Evolutionary conservation across 208 protist genomes (phyloP), one percentile per base, ranked within the genome.

Genomic region (Plasmodiophora brassicae): DNA sequence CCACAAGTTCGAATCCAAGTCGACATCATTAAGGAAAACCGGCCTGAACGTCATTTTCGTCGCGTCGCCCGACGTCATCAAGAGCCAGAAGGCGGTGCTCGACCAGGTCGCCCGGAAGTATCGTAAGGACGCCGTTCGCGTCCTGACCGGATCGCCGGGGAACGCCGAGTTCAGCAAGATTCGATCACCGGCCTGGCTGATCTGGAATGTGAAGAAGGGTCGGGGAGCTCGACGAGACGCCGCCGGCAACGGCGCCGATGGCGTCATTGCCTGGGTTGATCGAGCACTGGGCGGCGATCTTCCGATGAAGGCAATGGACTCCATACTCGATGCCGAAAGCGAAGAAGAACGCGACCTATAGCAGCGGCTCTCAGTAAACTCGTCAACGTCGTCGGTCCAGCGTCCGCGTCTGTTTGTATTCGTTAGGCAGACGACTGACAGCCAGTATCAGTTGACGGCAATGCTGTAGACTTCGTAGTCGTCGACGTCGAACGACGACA

Each of bases 281-380:
- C 65, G 65, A 5, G 65, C 65, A 44, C 20, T 78, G 5, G 65
- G 65, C 65, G 65, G 65, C 65, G 65, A 78, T 32, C 65, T 78
- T 5, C 20, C 14, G 5, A n/a, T n/a, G n/a, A n/a, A n/a, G n/a
- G n/a, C n/a, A n/a, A n/a, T n/a, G n/a, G n/a, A n/a, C n/a, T n/a
- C n/a, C n/a, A n/a, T n/a, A n/a, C n/a, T n/a, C n/a, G n/a, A n/a
- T n/a, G n/a, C n/a, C n/a, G n/a, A n/a, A n/a, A n/a, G n/a, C n/a
- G n/a, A n/a, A n/a, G n/a, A n/a, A n/a, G n/a, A n/a, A n/a, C n/a
- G n/a, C n/a, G n/a, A n/a, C n/a, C n/a, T n/a, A n/a, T n/a, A n/a
- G n/a, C n/a, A n/a, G n/a, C n/a, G n/a, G n/a, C n/a, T n/a, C n/a
- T n/a, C n/a, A n/a, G n/a, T n/a, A n/a, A n/a, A n/a, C n/a, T n/a